Percentiles rank a stretch among this genome's conserved stretches.
These are phyloP conservation scores for Sporothrix protearum DNA, from an alignment of 2,329 filamentous ascomycete genomes.

Conservation along the genomic window DNA sequence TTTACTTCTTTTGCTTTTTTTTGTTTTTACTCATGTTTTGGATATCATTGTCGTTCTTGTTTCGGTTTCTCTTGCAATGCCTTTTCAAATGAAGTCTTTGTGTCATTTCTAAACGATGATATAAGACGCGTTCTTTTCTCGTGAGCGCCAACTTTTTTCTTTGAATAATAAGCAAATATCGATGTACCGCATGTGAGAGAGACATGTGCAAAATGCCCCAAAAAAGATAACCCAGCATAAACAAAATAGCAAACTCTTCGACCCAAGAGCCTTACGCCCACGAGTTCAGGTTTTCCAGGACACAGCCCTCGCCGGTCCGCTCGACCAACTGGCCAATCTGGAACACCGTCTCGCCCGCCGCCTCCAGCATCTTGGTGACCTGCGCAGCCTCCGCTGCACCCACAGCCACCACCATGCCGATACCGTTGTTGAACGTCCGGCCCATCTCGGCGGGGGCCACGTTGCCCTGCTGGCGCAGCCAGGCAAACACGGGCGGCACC, in stretches of 20 bases:
- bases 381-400: conserved; percentile 66
- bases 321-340: conserved; percentile 68
- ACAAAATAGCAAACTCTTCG: background rate
- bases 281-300: conserved; percentile 55
- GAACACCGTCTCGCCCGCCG: conserved; percentile 72
- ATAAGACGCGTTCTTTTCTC: background rate
- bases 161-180: background rate
- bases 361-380: conserved; percentile 58
- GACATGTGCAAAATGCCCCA: background rate
- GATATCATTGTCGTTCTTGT: conserved; percentile 1
- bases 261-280: conserved; percentile 34
- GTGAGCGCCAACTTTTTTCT: conserved; percentile 8
- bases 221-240: background rate
- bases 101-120: background rate
- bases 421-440: conserved; percentile 87
- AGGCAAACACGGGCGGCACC: conserved; percentile 75
- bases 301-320: conserved; percentile 54
- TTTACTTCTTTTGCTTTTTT: background rate
- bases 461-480: conserved; percentile 73
- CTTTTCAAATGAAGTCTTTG: background rate
- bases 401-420: conserved; percentile 91
- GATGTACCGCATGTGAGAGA: background rate
- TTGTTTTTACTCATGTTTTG: background rate
- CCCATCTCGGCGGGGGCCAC: conserved; percentile 78
- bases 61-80: background rate